Evolutionary conservation across 202 grass and related monocot species (phyloP).

Genomic region (Miscanthus sacchariflorus): DNA sequence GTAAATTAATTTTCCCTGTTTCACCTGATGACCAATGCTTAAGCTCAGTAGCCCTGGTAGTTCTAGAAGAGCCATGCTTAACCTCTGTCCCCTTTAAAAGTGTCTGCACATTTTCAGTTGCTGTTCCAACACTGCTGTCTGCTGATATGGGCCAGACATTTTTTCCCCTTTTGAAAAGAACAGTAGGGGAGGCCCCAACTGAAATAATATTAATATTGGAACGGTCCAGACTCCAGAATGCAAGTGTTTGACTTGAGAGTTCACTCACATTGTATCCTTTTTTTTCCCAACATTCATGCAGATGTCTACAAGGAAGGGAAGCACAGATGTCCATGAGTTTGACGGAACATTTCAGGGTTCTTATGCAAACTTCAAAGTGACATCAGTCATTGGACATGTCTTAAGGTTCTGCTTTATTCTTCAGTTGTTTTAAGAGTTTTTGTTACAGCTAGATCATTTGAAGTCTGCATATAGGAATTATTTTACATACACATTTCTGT

Average conservation of each 20-base stretch:
- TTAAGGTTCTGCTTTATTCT: conserved; percentile 65
- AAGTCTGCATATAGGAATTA: not conserved
- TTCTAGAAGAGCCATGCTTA: not conserved
- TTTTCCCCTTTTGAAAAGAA: not conserved
- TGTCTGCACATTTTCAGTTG: not conserved
- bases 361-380: conserved; percentile 78
- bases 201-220: not conserved
- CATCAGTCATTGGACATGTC: conserved; percentile 94
- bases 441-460: not conserved
- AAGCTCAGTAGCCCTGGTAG: not conserved
- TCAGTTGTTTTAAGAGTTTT: conserved; percentile 11
- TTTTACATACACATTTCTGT: conserved; percentile 19
- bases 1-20: not conserved
- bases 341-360: conserved; percentile 73
- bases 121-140: not conserved
- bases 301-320: conserved; percentile 84
- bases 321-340: conserved; percentile 96
- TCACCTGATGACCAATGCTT: not conserved
- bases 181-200: not conserved
- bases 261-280: not conserved
- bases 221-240: not conserved
- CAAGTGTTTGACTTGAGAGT: not conserved
- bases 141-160: not conserved
- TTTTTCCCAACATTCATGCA: conserved; percentile 17
- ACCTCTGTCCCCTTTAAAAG: not conserved